These are phyloP conservation scores for Chernovozyma sophiae-reginae DNA, from an alignment of 1,139 yeast species.

Conservation along the genomic window DNA sequence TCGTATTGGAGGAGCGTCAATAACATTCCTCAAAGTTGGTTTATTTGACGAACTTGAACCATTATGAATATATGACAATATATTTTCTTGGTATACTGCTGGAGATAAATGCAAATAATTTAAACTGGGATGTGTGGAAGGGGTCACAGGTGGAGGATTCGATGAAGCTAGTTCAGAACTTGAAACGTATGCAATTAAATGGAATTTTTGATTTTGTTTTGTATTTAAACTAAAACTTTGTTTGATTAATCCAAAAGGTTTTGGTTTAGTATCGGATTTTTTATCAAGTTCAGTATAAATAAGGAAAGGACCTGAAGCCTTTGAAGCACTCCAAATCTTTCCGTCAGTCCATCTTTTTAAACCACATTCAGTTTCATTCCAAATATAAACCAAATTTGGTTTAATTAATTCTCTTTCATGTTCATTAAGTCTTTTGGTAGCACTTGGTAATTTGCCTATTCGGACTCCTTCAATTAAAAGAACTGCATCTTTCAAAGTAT, in stretches of 20 bases:
- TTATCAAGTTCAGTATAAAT: conserved; percentile 55
- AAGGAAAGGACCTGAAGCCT: conserved; percentile 56
- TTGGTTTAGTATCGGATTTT: conserved; percentile 9
- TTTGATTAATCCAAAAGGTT: conserved; percentile 43
- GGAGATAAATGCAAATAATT: conserved; percentile 5
- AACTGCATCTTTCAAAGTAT: conserved; percentile 52
- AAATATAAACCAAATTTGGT: conserved; percentile 55
- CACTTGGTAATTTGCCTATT: conserved; percentile 47
- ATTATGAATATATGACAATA: conserved; percentile 7
- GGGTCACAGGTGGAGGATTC: background rate
- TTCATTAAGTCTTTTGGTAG: conserved; percentile 49
- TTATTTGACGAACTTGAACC: conserved; percentile 2
- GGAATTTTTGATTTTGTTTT: conserved; percentile 42
- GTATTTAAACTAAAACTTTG: conserved; percentile 49
- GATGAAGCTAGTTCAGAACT: background rate
- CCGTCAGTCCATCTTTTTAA: conserved; percentile 72
- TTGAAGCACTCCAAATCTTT: conserved; percentile 57
- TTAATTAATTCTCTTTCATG: conserved; percentile 44
- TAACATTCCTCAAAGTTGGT: conserved; percentile 5
- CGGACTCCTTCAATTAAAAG: conserved; percentile 59
- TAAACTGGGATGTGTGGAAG: conserved; percentile 3
- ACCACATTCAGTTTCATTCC: conserved; percentile 62
- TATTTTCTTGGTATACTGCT: conserved; percentile 6
- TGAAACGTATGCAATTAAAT: conserved; percentile 43
- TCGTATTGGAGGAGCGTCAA: conserved; percentile 7